A percentile compares a stretch with the other conserved stretches of the same genome.
Evolutionary conservation across 768 basidiomycete genomes (phyloP).

Genomic region (Trichaptum fuscoviolaceum): DNA sequence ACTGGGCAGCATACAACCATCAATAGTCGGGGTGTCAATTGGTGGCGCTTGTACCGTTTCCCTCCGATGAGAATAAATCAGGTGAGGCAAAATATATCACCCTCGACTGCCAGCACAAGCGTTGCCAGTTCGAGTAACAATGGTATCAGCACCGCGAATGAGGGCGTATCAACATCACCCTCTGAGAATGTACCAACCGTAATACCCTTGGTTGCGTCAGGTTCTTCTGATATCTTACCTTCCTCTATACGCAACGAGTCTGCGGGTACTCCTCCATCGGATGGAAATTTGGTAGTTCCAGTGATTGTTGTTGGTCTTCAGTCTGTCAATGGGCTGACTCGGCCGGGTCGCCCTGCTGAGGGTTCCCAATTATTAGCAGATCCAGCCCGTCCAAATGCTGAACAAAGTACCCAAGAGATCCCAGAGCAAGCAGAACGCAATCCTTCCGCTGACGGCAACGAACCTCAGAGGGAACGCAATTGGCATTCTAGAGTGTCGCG

Average conservation of each 20-base stretch:
- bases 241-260: not conserved
- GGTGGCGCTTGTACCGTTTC: conserved; percentile 84
- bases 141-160: conserved; percentile 11
- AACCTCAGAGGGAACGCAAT: conserved; percentile 13
- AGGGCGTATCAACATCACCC: conserved; percentile 4
- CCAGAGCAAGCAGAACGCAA: conserved; percentile 9
- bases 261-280: conserved; percentile 11
- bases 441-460: not conserved
- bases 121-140: not conserved
- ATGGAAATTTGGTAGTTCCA: conserved; percentile 52
- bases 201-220: conserved; percentile 15
- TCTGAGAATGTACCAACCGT: conserved; percentile 8
- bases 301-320: conserved; percentile 83
- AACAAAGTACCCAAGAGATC: conserved; percentile 11
- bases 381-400: conserved; percentile 6
- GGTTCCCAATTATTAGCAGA: conserved; percentile 16
- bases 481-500: not conserved
- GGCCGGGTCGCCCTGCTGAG: conserved; percentile 29
- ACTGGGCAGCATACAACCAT: not conserved
- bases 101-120: conserved; percentile 20
- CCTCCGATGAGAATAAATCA: conserved; percentile 42
- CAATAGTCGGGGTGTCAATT: conserved; percentile 46
- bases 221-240: conserved; percentile 9
- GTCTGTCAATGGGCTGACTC: conserved; percentile 45
- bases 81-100: conserved; percentile 10